These are phyloP conservation scores for Begonia fuchsioides DNA, from an alignment of 306 rosid genomes.

Conservation along the genomic window DNA sequence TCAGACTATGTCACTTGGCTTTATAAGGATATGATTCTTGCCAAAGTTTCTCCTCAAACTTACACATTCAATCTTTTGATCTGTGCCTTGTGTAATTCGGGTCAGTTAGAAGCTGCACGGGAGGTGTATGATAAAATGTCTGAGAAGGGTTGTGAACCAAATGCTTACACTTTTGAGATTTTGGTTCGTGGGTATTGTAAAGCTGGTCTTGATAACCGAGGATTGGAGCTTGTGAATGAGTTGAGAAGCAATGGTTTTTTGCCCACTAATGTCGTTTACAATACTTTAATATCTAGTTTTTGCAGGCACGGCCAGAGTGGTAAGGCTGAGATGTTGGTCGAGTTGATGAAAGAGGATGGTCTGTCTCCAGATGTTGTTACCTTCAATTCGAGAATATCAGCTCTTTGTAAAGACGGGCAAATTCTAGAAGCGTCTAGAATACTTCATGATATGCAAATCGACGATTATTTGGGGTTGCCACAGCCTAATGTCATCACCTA, in stretches of 20 bases:
- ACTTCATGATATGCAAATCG: conserved; percentile 77
- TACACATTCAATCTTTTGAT: conserved; percentile 68
- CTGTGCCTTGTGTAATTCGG: conserved; percentile 33
- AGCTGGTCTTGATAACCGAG: conserved; percentile 28
- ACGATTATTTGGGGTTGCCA: conserved; percentile 64
- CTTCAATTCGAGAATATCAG: conserved; percentile 80
- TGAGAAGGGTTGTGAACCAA: conserved; percentile 57
- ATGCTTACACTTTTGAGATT: conserved; percentile 56
- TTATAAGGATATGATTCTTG: conserved; percentile 60
- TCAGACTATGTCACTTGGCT: conserved; percentile 38
- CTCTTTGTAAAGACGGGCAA: conserved; percentile 59
- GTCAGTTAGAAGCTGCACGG: conserved; percentile 38
- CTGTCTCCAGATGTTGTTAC: conserved; percentile 63
- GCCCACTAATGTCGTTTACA: conserved; percentile 48
- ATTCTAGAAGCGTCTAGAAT: conserved; percentile 79
- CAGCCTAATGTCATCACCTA: conserved; percentile 52
- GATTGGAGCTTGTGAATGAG: conserved; percentile 35
- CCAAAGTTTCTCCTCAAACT: conserved; percentile 50
- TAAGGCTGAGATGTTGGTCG: conserved; percentile 72
- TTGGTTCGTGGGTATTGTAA: conserved; percentile 76
- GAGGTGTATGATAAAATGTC: conserved; percentile 73
- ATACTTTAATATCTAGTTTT: conserved; percentile 66
- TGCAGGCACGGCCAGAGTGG: conserved; percentile 43
- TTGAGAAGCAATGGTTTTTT: conserved; percentile 8
- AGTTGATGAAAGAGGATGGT: conserved; percentile 55